phyloP scores from a whole-genome alignment of 2,329 filamentous ascomycete genomes.

The Penicillium decumbens region DNA sequence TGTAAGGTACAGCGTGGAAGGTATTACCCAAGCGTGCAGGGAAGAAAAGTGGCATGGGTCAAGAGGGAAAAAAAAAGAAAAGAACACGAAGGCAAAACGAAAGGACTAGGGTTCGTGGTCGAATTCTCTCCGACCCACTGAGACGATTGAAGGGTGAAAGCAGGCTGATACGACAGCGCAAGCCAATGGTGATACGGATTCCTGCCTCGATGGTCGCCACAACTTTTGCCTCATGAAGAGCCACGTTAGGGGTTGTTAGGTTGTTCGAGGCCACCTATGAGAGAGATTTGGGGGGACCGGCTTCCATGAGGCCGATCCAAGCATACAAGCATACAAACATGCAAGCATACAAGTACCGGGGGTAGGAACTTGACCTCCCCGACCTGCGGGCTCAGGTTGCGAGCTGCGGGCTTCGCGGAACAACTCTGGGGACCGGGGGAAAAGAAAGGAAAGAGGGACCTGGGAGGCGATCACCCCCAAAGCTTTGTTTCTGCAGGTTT shows the following conservation, averaged over 20 bases:
- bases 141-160: constrained; percentile 15
- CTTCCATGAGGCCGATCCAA: constrained; percentile 1
- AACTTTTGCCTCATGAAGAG: constrained; percentile 22
- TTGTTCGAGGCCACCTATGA: constrained; percentile 23
- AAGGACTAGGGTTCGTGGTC: constrained; percentile 23
- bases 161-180: constrained; percentile 24
- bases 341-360: constrained; percentile 5
- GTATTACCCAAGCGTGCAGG: constrained; percentile 19
- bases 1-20: constrained; percentile 24
- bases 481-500: constrained; percentile 26
- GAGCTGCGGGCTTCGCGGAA: constrained; percentile 11
- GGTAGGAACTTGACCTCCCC: constrained; percentile 16
- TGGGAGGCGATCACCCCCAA: constrained; percentile 1
- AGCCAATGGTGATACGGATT: constrained; percentile 25
- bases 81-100: constrained; percentile 8
- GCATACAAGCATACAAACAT: no score
- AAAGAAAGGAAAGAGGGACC: constrained; percentile 1
- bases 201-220: constrained; percentile 21
- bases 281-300: constrained; percentile 2
- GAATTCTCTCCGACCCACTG: constrained; percentile 22
- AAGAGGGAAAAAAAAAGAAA: constrained; percentile 17
- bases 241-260: constrained; percentile 14
- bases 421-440: constrained; percentile 6
- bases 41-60: constrained; percentile 14
- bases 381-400: constrained; percentile 6